Evolutionary conservation across 176 grass and related monocot species (phyloP).

Genomic region (Poa pratensis): DNA sequence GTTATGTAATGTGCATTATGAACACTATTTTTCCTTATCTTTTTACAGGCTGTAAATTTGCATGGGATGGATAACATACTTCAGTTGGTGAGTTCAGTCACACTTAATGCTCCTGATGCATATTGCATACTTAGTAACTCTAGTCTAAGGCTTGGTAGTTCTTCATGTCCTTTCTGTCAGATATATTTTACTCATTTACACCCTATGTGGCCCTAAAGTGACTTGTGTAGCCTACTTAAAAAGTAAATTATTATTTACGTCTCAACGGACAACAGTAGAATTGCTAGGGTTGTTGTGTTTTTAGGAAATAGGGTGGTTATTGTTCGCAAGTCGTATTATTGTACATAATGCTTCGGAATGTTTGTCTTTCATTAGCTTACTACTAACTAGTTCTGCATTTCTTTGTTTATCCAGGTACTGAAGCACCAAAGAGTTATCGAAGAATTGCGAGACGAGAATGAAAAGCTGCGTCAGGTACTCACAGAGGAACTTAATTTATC

Average conservation of each 20-base stretch:
- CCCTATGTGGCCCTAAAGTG: conserved; percentile 3
- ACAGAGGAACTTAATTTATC: conserved; percentile 80
- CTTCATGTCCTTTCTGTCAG: neutral
- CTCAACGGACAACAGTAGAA: neutral
- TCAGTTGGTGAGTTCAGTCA: conserved; percentile 69
- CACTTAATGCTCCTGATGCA: conserved; percentile 5
- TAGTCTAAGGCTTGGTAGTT: neutral
- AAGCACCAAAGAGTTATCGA: conserved; percentile 83
- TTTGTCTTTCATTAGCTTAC: conserved; percentile 17
- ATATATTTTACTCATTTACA: conserved; percentile 23
- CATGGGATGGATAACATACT: conserved; percentile 61
- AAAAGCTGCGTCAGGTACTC: conserved; percentile 72
- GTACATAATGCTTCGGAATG: neutral
- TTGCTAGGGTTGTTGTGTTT: neutral
- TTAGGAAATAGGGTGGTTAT: conserved; percentile 1
- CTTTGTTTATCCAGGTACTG: conserved; percentile 58
- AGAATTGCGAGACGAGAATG: conserved; percentile 71
- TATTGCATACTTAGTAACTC: conserved; percentile 6
- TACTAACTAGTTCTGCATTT: conserved; percentile 25
- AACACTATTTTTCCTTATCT: conserved; percentile 13
- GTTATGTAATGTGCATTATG: neutral
- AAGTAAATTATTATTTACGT: neutral
- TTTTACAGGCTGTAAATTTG: conserved; percentile 63
- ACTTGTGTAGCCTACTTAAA: neutral
- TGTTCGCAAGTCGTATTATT: conserved; percentile 21